Percentiles rank a stretch among this genome's conserved stretches.
phyloP scores from a whole-genome alignment of 73 alveolate genomes.

The Blepharisma japonicum region DNA sequence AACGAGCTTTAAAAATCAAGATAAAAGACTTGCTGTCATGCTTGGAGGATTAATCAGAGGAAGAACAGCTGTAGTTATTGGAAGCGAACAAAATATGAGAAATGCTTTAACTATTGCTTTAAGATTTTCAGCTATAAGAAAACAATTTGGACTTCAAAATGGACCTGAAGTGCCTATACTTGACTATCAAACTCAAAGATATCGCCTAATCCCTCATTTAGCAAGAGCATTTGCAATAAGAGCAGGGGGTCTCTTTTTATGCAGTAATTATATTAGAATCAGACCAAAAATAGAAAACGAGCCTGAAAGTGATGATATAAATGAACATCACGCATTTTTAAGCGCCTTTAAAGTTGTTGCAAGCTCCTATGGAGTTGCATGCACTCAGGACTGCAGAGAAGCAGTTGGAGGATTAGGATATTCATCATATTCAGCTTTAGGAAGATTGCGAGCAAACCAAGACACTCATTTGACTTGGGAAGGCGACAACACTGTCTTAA shows the following conservation, averaged over 20 bases:
- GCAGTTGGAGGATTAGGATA: slow-evolving; percentile 72
- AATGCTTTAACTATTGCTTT: slow-evolving; percentile 49
- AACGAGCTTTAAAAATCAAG: slow-evolving; percentile 45
- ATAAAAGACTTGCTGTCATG: too few relatives aligned
- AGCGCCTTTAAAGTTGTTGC: slow-evolving; percentile 49
- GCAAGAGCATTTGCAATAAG: slow-evolving; percentile 28
- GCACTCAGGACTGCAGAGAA: slow-evolving; percentile 58
- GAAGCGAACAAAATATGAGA: slow-evolving; percentile 36
- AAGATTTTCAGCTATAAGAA: slow-evolving; percentile 63
- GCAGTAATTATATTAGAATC: not conserved
- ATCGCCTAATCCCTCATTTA: slow-evolving; percentile 26
- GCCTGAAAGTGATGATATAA: slow-evolving; percentile 29
- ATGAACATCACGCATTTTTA: slow-evolving; percentile 32
- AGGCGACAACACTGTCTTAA: slow-evolving; percentile 80
- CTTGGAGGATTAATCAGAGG: too few relatives aligned
- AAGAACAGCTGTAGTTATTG: too few relatives aligned
- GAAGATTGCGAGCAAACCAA: slow-evolving; percentile 23
- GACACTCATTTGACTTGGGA: slow-evolving; percentile 58
- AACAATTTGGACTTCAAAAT: slow-evolving; percentile 26
- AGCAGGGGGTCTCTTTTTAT: not conserved
- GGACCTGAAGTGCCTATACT: slow-evolving; percentile 29
- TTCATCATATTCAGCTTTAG: slow-evolving; percentile 58
- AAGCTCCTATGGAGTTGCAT: slow-evolving; percentile 38
- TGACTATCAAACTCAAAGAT: slow-evolving; percentile 34
- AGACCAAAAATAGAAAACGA: not conserved